phyloP scores from a whole-genome alignment of 345 rosid genomes.

The Gossypium bickii region DNA sequence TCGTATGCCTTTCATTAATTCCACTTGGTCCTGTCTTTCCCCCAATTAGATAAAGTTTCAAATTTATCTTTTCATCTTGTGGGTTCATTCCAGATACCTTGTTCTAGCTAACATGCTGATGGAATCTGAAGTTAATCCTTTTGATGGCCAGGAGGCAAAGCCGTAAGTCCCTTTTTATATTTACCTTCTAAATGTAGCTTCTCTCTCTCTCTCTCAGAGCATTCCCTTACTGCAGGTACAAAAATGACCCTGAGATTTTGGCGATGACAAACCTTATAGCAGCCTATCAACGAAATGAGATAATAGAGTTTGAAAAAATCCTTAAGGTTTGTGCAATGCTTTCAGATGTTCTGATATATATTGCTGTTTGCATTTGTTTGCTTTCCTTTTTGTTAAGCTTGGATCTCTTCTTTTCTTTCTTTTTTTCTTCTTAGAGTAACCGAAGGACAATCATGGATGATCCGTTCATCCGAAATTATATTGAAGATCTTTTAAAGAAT shows the following conservation, averaged over 20 bases:
- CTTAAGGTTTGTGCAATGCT: conserved; percentile 55
- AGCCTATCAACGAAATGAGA: conserved; percentile 95
- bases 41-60: not conserved
- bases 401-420: not conserved
- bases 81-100: conserved; percentile 54
- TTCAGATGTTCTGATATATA: not conserved
- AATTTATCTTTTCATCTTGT: not conserved
- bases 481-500: conserved; percentile 94
- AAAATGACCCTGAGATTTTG: conserved; percentile 97
- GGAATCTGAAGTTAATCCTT: conserved; percentile 99
- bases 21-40: not conserved
- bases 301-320: conserved; percentile 94
- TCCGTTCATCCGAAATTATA: conserved; percentile 89
- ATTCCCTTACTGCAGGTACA: conserved; percentile 52
- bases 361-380: not conserved
- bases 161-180: conserved; percentile 58
- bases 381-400: not conserved
- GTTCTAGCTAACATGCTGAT: conserved; percentile 99
- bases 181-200: conserved; percentile 1
- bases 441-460: conserved; percentile 97
- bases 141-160: conserved; percentile 98
- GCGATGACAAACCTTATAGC: conserved; percentile 98
- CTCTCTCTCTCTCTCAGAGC: not conserved
- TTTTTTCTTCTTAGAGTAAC: conserved; percentile 47
- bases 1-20: not conserved